phyloP scores from a whole-genome alignment of 2,329 filamentous ascomycete genomes.

The Mollisia scopiformis region DNA sequence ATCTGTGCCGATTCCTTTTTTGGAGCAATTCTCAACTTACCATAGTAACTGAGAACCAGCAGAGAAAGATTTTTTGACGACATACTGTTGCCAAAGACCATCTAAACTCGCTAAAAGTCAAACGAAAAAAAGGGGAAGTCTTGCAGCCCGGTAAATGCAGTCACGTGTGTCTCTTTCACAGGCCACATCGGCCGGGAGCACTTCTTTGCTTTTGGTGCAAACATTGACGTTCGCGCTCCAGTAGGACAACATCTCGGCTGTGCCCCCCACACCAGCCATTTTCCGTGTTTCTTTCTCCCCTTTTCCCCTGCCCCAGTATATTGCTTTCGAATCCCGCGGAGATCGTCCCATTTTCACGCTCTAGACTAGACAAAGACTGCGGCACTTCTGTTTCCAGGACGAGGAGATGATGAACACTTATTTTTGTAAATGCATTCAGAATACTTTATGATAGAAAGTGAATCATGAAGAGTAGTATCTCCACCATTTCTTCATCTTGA shows the following conservation, averaged over 20 bases:
- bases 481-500: not conserved
- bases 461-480: not conserved
- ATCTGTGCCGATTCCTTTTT: too few relatives aligned
- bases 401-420: not conserved
- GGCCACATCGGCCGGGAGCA: not conserved
- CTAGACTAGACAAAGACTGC: not conserved
- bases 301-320: not conserved
- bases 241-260: not conserved
- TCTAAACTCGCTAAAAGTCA: too few relatives aligned
- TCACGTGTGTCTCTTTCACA: too few relatives aligned
- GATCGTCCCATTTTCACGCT: not conserved
- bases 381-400: not conserved
- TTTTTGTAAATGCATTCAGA: not conserved
- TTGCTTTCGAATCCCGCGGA: not conserved
- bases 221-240: not conserved
- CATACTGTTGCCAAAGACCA: too few relatives aligned
- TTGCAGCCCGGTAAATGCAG: too few relatives aligned
- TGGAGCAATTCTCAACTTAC: too few relatives aligned
- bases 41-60: too few relatives aligned
- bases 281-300: not conserved
- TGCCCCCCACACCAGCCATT: not conserved
- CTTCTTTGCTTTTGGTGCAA: not conserved
- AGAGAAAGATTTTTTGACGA: too few relatives aligned
- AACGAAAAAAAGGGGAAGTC: too few relatives aligned
- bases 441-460: not conserved